Evolutionary conservation across 176 grass and related monocot species (phyloP).

Genomic region (Tillandsia fasciculata): DNA sequence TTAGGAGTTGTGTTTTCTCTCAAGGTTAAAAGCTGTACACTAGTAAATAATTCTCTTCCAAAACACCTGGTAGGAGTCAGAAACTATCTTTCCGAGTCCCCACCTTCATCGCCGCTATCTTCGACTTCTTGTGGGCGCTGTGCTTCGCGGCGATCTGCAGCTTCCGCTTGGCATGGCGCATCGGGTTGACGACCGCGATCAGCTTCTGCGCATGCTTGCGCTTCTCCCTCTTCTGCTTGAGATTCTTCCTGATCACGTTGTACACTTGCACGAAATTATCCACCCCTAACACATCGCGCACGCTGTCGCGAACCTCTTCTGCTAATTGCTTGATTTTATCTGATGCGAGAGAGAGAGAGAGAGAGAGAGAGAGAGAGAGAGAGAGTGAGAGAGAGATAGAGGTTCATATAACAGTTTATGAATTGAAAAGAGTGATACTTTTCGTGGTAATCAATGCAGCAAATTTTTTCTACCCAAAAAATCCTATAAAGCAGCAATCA

Average conservation of each 20-base stretch:
- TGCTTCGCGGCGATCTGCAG: conserved; percentile 47
- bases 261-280: conserved; percentile 77
- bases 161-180: conserved; percentile 72
- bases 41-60: neutral
- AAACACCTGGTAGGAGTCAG: neutral
- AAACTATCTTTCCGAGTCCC: conserved; percentile 51
- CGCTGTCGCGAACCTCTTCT: conserved; percentile 39
- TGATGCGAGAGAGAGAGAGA: conserved; percentile 18
- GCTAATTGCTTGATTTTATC: conserved; percentile 82
- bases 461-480: too few relatives aligned
- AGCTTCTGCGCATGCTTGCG: conserved; percentile 55
- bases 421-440: too few relatives aligned
- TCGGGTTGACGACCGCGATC: conserved; percentile 57
- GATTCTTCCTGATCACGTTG: conserved; percentile 43
- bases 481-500: too few relatives aligned
- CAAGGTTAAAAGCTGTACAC: neutral
- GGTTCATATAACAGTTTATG: too few relatives aligned
- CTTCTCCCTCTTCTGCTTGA: conserved; percentile 71
- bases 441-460: too few relatives aligned
- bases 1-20: too few relatives aligned
- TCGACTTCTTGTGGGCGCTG: conserved; percentile 60
- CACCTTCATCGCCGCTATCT: conserved; percentile 65
- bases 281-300: conserved; percentile 47
- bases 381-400: conserved; percentile 1
- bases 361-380: too few relatives aligned